Base-by-base conservation (phyloP, 1,284 basidiomycete genomes). In the Cryptococcus hybrid region DNA sequence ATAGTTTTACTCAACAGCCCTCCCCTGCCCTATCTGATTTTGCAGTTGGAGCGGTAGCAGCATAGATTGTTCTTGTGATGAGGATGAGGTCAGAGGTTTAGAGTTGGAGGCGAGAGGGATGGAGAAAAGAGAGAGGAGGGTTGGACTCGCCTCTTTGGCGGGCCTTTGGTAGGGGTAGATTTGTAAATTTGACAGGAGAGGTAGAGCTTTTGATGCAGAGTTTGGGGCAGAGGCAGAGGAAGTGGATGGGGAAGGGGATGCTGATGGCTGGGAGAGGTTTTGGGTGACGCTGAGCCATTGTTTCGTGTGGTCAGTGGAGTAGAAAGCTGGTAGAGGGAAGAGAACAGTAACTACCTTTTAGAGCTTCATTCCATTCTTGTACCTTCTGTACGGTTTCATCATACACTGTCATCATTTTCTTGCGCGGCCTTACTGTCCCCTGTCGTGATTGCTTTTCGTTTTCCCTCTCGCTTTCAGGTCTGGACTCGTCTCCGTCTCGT, bases 281-380 rank as follows among this genome's bases (percentile, higher is more conserved):
- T 64, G 64, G 15, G 62, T 62, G 9, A 64, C 66, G 66, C 40
- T 35, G 8, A 12, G 39, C 48, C 42, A 60, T 46, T 40, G 24
- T 30, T 30, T 30, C 30, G 3, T 3, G 30, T 30, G 30, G 30
- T 30, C 3, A 30, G 30, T 30, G 30, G 30, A 55, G 47, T 34
- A 50, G 43, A 61, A 47, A 38, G 62, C 36, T 38, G 11, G 9
- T 18, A 6, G 43, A 7, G 13, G n/a, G 18, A 59, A 42, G 18
- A 7, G 42, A n/a, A 9, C 35, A 34, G 30, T 6, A 78, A 84
- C 66, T 74, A 92, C 89, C 93, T 80, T 88, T 93, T 55, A 99
- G 79, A 0, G 93, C 93, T 73, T 97, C 90, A 69, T 99, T 99
- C 94, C 94, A 99, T 75, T 97, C 90, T 77, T 96, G 93, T 18